Evolutionary conservation across 2,329 filamentous ascomycete genomes (phyloP).

Genomic region (Venturia effusa): DNA sequence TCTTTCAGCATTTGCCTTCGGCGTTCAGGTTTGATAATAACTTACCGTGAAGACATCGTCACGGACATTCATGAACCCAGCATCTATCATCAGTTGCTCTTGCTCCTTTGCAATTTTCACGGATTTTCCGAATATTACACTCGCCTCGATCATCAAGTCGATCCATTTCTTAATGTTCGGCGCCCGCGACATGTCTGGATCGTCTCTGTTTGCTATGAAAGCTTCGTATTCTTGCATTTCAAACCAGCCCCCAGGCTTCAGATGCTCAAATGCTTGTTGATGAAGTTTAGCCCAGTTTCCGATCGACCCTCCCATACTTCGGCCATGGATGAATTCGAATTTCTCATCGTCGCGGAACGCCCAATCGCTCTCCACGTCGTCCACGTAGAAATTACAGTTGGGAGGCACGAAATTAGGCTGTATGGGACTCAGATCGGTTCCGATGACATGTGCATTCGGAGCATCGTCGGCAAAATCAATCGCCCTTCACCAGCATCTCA

Average conservation of each 20-base stretch:
- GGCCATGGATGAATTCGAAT: slow-evolving; percentile 48
- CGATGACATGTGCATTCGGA: slow-evolving; percentile 22
- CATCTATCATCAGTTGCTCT: slow-evolving; percentile 27
- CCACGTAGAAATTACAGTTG: slow-evolving; percentile 48
- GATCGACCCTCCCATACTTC: slow-evolving; percentile 42
- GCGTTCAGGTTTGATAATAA: too few species aligned
- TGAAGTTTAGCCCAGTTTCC: slow-evolving; percentile 42
- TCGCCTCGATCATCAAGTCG: not conserved
- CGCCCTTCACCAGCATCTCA: slow-evolving; percentile 18
- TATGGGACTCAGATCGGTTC: slow-evolving; percentile 27
- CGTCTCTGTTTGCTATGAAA: slow-evolving; percentile 11
- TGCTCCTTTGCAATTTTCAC: not conserved
- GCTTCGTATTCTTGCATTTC: slow-evolving; percentile 19
- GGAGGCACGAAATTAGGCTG: slow-evolving; percentile 37
- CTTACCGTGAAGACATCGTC: slow-evolving; percentile 17
- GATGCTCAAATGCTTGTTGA: slow-evolving; percentile 20
- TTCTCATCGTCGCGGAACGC: slow-evolving; percentile 25
- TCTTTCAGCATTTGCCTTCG: not conserved
- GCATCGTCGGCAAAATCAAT: slow-evolving; percentile 28
- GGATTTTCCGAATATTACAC: slow-evolving; percentile 2
- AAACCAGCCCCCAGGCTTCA: slow-evolving; percentile 24
- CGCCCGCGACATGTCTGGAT: slow-evolving; percentile 11
- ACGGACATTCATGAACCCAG: slow-evolving; percentile 35
- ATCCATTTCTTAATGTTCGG: slow-evolving; percentile 5
- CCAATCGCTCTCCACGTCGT: slow-evolving; percentile 52